phyloP scores from a whole-genome alignment of 2,329 filamentous ascomycete genomes.

The Chlorencoelia australis region DNA sequence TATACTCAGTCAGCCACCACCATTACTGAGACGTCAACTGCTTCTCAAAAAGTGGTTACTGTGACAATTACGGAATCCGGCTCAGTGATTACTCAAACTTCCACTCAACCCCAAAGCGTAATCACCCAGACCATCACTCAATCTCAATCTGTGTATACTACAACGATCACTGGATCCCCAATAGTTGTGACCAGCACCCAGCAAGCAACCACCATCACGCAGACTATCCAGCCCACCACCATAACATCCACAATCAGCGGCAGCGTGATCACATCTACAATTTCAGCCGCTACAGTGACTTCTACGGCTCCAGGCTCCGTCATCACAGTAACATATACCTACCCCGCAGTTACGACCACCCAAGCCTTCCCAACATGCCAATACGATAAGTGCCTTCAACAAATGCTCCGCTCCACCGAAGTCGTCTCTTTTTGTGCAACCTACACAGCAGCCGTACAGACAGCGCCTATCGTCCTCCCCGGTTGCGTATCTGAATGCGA shows the following conservation, averaged over 20 bases:
- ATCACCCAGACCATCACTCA: too few species aligned
- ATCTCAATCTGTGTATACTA: too few species aligned
- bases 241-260: not conserved
- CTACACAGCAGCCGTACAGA: slow-evolving; percentile 12
- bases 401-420: slow-evolving; percentile 10
- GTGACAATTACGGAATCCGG: slow-evolving; percentile 1
- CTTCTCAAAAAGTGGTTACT: too few species aligned
- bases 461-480: slow-evolving; percentile 10
- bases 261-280: not conserved
- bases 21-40: too few species aligned
- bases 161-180: slow-evolving; percentile 1
- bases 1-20: slow-evolving; percentile 1
- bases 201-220: slow-evolving; percentile 1
- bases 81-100: not conserved
- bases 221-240: not conserved
- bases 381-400: slow-evolving; percentile 14
- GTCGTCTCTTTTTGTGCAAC: slow-evolving; percentile 14
- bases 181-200: slow-evolving; percentile 1
- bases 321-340: not conserved
- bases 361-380: slow-evolving; percentile 5
- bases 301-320: not conserved
- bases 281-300: not conserved
- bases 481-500: slow-evolving; percentile 11
- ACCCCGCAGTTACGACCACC: not conserved
- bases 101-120: not conserved